phyloP scores from a whole-genome alignment of 1,139 yeast genomes.

The Debaryomycetaceae sp. region DNA sequence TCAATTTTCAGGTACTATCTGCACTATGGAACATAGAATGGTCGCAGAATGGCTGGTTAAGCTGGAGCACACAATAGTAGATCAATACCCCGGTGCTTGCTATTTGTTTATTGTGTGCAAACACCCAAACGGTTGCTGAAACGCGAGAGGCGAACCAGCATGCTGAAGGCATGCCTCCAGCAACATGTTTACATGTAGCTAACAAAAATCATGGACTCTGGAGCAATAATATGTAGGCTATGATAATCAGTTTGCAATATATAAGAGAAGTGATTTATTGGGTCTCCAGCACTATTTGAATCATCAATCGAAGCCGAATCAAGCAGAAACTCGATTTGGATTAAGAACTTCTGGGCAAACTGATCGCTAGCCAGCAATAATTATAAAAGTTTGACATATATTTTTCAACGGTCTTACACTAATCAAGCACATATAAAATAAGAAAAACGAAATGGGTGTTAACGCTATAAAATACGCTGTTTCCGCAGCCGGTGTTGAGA shows the following conservation, averaged over 20 bases:
- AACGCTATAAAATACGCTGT: constrained; percentile 23
- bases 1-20: neutral
- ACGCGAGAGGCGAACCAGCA: too few relatives aligned
- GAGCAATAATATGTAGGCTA: constrained; percentile 1
- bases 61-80: neutral
- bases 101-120: too few relatives aligned
- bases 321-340: neutral
- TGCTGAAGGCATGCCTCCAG: neutral
- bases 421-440: neutral
- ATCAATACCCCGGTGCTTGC: too few relatives aligned
- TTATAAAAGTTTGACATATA: neutral
- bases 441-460: constrained; percentile 9
- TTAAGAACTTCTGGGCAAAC: neutral
- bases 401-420: neutral
- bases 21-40: neutral
- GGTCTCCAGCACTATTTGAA: too few relatives aligned
- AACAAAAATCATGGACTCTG: constrained; percentile 1
- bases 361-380: neutral
- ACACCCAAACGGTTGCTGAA: too few relatives aligned
- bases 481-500: constrained; percentile 8
- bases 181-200: constrained; percentile 1
- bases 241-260: neutral
- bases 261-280: neutral
- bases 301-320: neutral
- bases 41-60: neutral